Base-by-base conservation (phyloP, 1,284 basidiomycete species). In the Lentinula novae-zelandiae region DNA sequence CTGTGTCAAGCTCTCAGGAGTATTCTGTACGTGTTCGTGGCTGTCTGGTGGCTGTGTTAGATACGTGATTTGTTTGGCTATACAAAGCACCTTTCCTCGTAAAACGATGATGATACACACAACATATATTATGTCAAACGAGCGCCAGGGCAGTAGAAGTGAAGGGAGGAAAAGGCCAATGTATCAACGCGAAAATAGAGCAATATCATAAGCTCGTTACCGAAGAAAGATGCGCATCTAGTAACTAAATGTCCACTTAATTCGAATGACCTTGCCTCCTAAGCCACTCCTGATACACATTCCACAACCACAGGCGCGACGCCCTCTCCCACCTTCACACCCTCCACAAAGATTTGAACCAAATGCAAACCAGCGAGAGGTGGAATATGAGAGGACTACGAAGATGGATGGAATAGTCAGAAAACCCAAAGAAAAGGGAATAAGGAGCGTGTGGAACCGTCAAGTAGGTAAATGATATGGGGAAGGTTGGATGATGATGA, bases 271-370 rank as follows among this genome's bases (percentile, higher is more conserved):
- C 49, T 52, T 58, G 60, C 44, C 22, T 58, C 31, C 60, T 39
- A 49, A 15, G 51, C 15, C 61, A 36, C 48, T 58, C 57, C 57
- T 44, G 57, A 62, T 34, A 57, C 56, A 55, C 61, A 57, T 61
- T 65, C 55, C 64, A 61, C 65, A 53, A 64, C 63, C 72, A 72
- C 72, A 75, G 72, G 75, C 82, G 78, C 78, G 82, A 75, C 76
- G 86, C 87, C 87, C 87, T 90, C 88, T 90, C 84, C 76, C 75
- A 76, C 79, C 75, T 76, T 68, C 86, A 73, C 82, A 76, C 86
- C 85, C 82, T 81, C 80, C 58, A 66, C 67, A 67, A 68, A 67
- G 66, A 66, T 67, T 67, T 62, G 61, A 66, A 64, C 64, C 50
- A 61, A 57, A 39, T 51, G 65, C 66, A 17, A 46, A 46, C 44